Conservation (phyloP, 2,329 filamentous ascomycete species). For the Verticillium nubilum region DNA sequence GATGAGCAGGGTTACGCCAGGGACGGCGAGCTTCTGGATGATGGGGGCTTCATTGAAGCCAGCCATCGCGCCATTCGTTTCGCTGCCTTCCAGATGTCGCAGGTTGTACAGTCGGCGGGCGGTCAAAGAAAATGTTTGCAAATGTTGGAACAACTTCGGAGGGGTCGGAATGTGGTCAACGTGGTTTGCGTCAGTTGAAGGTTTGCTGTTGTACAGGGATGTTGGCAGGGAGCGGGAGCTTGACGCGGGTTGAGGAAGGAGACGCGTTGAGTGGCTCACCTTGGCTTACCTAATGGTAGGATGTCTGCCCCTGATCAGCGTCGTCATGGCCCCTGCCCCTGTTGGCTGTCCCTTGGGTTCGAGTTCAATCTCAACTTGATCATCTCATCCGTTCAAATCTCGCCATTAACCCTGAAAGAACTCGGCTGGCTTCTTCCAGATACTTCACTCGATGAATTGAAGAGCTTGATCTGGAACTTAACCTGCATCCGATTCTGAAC, state of each 20-base stretch:
- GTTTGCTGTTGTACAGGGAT: background rate
- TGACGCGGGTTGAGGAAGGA: slow-evolving; percentile 9
- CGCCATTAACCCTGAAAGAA: background rate
- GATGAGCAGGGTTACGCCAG: slow-evolving; percentile 61
- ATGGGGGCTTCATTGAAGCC: slow-evolving; percentile 35
- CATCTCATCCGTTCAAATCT: background rate
- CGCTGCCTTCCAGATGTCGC: background rate
- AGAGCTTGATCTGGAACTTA: no score
- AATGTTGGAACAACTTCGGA: no score
- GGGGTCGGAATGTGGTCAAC: background rate
- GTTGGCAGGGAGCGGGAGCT: slow-evolving; percentile 3
- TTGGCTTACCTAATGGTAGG: background rate
- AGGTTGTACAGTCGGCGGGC: no score
- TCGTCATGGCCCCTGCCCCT: background rate
- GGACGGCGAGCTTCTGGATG: slow-evolving; percentile 58
- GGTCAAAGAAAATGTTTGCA: no score
- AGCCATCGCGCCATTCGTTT: slow-evolving; percentile 26
- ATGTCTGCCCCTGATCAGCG: background rate
- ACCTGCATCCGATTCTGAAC: no score
- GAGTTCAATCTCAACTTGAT: background rate
- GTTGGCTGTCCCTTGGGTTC: background rate
- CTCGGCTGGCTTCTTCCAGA: background rate
- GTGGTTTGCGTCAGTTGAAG: background rate
- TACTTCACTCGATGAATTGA: background rate
- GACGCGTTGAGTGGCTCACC: background rate